These are phyloP conservation scores for Tardiomyces blankii DNA, from an alignment of 1,139 yeast genomes.

Conservation along the genomic window DNA sequence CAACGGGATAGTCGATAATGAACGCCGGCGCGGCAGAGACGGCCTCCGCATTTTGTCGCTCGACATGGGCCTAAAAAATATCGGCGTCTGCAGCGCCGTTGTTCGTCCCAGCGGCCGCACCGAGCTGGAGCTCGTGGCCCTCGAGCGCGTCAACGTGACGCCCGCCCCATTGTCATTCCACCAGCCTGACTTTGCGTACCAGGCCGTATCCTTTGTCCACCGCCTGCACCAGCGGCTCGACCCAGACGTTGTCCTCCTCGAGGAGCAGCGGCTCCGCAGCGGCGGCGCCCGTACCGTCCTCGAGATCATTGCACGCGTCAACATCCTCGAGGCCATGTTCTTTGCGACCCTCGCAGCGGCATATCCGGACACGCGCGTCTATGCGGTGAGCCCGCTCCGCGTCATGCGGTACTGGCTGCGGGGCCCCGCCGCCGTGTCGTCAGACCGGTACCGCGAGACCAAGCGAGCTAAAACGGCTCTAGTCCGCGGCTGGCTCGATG, in stretches of 20 bases:
- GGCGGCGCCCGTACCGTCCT: constrained; percentile 35
- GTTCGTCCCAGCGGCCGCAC: constrained; percentile 3
- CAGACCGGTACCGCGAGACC: constrained; percentile 9
- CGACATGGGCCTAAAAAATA: constrained; percentile 35
- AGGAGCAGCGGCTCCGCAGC: constrained; percentile 44
- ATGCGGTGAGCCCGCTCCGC: constrained; percentile 19
- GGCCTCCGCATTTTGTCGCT: constrained; percentile 23
- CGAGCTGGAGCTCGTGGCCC: constrained; percentile 19
- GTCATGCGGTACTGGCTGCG: constrained; percentile 22
- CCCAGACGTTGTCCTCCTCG: constrained; percentile 38
- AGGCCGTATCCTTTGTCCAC: constrained; percentile 13
- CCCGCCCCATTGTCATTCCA: constrained; percentile 10
- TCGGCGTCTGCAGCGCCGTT: constrained; percentile 27
- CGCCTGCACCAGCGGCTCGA: constrained; percentile 3
- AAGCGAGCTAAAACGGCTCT: constrained; percentile 8
- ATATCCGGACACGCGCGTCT: constrained; percentile 7
- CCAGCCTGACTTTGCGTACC: constrained; percentile 18
- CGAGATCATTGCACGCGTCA: constrained; percentile 41
- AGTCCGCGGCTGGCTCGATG: constrained; percentile 3
- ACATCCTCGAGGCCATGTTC: constrained; percentile 41
- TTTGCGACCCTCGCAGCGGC: constrained; percentile 25
- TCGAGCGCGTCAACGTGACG: constrained; percentile 28
- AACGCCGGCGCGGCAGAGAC: background rate
- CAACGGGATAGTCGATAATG: background rate
- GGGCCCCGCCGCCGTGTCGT: constrained; percentile 10